These are phyloP conservation scores for Pseudonectria foliicola DNA, from an alignment of 2,329 filamentous ascomycete species.

Conservation along the genomic window DNA sequence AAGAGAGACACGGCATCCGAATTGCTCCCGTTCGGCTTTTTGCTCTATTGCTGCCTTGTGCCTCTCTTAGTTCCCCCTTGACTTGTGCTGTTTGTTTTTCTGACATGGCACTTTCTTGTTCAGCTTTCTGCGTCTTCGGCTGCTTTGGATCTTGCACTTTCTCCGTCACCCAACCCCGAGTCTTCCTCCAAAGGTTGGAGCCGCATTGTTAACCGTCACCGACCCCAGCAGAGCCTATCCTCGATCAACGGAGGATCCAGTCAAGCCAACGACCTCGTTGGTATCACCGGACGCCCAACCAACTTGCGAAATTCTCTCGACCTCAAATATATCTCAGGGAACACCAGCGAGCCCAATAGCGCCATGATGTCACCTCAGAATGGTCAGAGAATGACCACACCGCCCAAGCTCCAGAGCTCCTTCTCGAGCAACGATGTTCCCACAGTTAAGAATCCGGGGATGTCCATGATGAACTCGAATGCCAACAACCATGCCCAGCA, in stretches of 20 bases:
- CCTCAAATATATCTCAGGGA: slow-evolving; percentile 43
- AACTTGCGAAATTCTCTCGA: slow-evolving; percentile 54
- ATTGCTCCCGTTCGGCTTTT: too few species aligned
- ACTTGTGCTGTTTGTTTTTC: slow-evolving; percentile 17
- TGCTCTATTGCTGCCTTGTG: background rate
- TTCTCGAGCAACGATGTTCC: slow-evolving; percentile 88
- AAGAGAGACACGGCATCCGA: too few species aligned
- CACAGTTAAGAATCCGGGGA: slow-evolving; percentile 64
- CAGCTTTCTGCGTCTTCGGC: slow-evolving; percentile 76
- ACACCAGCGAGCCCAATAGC: slow-evolving; percentile 29
- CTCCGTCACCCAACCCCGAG: slow-evolving; percentile 59
- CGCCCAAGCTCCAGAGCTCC: slow-evolving; percentile 75
- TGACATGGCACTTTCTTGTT: slow-evolving; percentile 28
- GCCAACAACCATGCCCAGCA: slow-evolving; percentile 55
- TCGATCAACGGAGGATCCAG: slow-evolving; percentile 36
- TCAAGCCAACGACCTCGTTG: slow-evolving; percentile 38
- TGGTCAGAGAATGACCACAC: slow-evolving; percentile 50
- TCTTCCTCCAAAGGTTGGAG: slow-evolving; percentile 47
- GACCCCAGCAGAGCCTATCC: slow-evolving; percentile 54
- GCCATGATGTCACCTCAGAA: slow-evolving; percentile 39
- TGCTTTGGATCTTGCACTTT: slow-evolving; percentile 70
- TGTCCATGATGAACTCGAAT: slow-evolving; percentile 35
- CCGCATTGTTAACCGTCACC: slow-evolving; percentile 56
- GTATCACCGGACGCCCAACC: slow-evolving; percentile 40
- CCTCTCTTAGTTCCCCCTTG: slow-evolving; percentile 1